Percentiles rank a stretch among this genome's conserved stretches.
phyloP scores from a whole-genome alignment of 192 early-diverging fungal genomes.

The Glomus cerebriforme region DNA sequence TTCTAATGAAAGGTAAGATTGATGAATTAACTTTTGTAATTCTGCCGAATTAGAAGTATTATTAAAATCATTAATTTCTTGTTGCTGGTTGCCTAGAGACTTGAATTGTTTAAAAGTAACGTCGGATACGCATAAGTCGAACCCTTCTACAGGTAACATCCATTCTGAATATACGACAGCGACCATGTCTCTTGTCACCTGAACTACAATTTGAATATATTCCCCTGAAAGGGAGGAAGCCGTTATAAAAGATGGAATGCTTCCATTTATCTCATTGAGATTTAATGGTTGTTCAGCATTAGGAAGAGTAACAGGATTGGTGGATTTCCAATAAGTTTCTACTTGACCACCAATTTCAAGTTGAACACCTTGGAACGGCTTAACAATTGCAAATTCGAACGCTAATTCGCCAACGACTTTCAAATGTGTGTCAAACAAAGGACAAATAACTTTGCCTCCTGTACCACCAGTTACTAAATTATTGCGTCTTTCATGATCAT shows the following conservation, averaged over 20 bases:
- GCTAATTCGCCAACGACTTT: constrained; percentile 88
- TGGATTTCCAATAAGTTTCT: constrained; percentile 99
- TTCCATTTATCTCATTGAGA: constrained; percentile 15
- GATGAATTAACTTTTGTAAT: constrained; percentile 40
- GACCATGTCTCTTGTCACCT: constrained; percentile 83
- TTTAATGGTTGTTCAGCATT: constrained; percentile 31
- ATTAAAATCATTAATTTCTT: constrained; percentile 36
- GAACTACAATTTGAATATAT: constrained; percentile 87
- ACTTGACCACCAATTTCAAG: constrained; percentile 94
- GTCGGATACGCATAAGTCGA: constrained; percentile 57
- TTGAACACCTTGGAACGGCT: constrained; percentile 84
- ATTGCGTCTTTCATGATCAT: constrained; percentile 37
- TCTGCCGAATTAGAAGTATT: constrained; percentile 25
- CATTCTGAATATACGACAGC: constrained; percentile 86
- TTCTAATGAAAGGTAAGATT: constrained; percentile 62
- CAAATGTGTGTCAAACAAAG: constrained; percentile 89
- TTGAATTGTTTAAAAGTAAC: constrained; percentile 55
- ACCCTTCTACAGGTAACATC: constrained; percentile 61
- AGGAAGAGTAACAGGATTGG: constrained; percentile 62
- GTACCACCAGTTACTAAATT: constrained; percentile 33
- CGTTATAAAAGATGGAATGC: constrained; percentile 73
- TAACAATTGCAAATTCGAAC: constrained; percentile 80
- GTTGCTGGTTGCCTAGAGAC: constrained; percentile 39
- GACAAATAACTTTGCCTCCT: constrained; percentile 46
- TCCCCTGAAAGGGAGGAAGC: constrained; percentile 90